These are phyloP conservation scores for Boletus pseudo-olivaceus DNA, from an alignment of 768 basidiomycete species.

Conservation along the genomic window DNA sequence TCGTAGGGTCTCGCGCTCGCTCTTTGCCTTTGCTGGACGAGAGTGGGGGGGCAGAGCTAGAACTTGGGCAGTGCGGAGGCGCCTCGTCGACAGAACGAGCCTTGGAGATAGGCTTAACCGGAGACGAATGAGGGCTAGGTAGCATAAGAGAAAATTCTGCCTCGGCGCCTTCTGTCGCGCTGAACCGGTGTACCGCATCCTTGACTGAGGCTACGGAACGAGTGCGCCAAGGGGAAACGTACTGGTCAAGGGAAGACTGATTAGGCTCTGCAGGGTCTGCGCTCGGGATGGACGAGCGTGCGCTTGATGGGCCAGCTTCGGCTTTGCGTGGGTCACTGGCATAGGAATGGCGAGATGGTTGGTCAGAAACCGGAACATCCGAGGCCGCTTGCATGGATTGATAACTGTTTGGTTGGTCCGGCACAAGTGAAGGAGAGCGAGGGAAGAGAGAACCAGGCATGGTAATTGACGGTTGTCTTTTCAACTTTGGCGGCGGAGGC, in stretches of 20 bases:
- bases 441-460: slow-evolving; percentile 83
- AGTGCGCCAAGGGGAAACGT: slow-evolving; percentile 32
- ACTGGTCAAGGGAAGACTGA: slow-evolving; percentile 11
- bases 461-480: slow-evolving; percentile 42
- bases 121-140: slow-evolving; percentile 41
- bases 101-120: slow-evolving; percentile 26
- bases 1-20: slow-evolving; percentile 32
- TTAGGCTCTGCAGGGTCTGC: background rate
- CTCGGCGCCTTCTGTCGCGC: slow-evolving; percentile 38
- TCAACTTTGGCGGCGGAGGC: slow-evolving; percentile 32
- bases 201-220: slow-evolving; percentile 41
- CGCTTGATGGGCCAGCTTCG: slow-evolving; percentile 18
- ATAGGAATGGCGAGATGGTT: background rate
- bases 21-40: slow-evolving; percentile 44
- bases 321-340: background rate
- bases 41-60: background rate
- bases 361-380: background rate
- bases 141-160: slow-evolving; percentile 52
- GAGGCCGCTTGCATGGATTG: background rate
- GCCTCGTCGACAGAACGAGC: slow-evolving; percentile 19
- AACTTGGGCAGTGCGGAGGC: slow-evolving; percentile 1
- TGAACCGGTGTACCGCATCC: slow-evolving; percentile 49
- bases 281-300: slow-evolving; percentile 2
- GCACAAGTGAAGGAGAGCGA: slow-evolving; percentile 64
- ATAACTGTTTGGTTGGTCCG: slow-evolving; percentile 27